phyloP scores from a whole-genome alignment of 2,329 filamentous ascomycete genomes.

The Incumbomyces lentus region DNA sequence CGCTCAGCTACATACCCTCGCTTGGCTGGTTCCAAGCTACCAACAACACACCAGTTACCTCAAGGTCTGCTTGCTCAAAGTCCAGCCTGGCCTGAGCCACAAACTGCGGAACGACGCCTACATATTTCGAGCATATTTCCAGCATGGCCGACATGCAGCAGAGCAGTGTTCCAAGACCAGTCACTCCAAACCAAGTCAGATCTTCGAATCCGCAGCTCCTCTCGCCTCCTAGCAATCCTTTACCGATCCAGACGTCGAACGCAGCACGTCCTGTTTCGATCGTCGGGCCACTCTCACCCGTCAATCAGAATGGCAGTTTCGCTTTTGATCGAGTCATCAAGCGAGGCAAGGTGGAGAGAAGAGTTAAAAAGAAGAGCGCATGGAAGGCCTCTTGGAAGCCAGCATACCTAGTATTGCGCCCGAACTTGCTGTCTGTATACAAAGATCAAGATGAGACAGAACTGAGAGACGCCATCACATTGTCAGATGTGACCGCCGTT shows the following conservation, averaged over 20 bases:
- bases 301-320: constrained; percentile 91
- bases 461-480: constrained; percentile 74
- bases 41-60: too few relatives aligned
- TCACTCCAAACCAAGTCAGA: background rate
- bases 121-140: too few relatives aligned
- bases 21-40: too few relatives aligned
- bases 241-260: constrained; percentile 1
- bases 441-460: constrained; percentile 84
- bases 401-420: constrained; percentile 78
- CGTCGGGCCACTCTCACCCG: constrained; percentile 64
- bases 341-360: constrained; percentile 73
- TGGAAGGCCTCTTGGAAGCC: constrained; percentile 72
- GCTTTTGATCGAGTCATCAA: constrained; percentile 92
- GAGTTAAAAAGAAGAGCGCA: constrained; percentile 69
- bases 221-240: constrained; percentile 11
- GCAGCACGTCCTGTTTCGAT: constrained; percentile 33
- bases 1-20: background rate
- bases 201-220: constrained; percentile 6
- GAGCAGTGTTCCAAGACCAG: constrained; percentile 5
- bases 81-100: too few relatives aligned
- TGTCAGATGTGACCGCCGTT: constrained; percentile 84
- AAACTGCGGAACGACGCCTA: too few relatives aligned
- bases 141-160: constrained; percentile 2
- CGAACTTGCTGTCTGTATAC: constrained; percentile 84
- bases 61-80: too few relatives aligned